Base-by-base conservation (phyloP, 2,329 filamentous ascomycete genomes). In the Colletotrichum viniferum region DNA sequence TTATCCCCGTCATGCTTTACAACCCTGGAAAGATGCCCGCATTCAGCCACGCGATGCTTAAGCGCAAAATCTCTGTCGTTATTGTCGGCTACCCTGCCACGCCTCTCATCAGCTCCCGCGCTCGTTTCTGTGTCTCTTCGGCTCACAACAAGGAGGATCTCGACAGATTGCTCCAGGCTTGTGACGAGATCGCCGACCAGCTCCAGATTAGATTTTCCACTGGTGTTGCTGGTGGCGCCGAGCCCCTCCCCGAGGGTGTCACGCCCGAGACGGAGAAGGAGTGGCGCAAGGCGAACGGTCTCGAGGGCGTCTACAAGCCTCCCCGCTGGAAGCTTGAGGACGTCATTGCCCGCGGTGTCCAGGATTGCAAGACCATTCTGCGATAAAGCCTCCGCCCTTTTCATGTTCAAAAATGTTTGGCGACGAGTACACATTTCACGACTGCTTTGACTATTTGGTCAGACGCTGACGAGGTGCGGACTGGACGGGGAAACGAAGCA, bases 21-120 rank as follows among this genome's bases (percentile, higher is more conserved):
- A 95, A 98, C 86, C 97, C 97, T n/a, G 97, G 95, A 81, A 99
- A 99, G 88, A 98, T 99, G 90, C 95, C 96, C 6, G 96, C 97
- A 74, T 99, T 99, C 86, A 98, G 96, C 65, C 97, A 98, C 83
- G 97, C 98, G 85, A 98, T 99, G 97, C 91, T 98, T 76, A 95
- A 95, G 87, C 95, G 97, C 82, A 98, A 98, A 86, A 98, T 99
- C 80, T 97, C 96, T 0, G 95, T 98, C 67, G 97, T 99, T 52
- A 95, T 99, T 61, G 97, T 99, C 77, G 97, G 96, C 68, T 99
- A 99, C 83, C 97, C 97, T 7, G 97, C 96, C 10, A 99, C 97
- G 3, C 97, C 97, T 2, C 91, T 99, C 61, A 97, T 98, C 80
- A 97, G 95, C 77, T 98, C 96, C 24, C 94, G 97, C 78, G 97